Base-by-base conservation (phyloP, 306 rosid species). In the Alnus rubra region DNA sequence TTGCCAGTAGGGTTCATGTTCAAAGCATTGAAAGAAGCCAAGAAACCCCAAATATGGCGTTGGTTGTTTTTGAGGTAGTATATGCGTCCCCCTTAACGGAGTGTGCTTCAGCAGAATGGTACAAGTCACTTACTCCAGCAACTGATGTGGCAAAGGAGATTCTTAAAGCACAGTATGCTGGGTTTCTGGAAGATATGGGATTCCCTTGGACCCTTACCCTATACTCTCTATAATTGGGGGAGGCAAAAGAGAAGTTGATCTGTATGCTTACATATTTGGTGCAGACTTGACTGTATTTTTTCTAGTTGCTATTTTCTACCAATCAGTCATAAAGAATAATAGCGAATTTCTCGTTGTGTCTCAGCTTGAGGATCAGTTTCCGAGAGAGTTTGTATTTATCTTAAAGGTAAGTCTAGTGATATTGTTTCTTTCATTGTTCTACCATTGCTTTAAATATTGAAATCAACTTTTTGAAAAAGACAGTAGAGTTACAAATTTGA, bases 321-420 rank as follows among this genome's bases (percentile, higher is more conserved):
- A 93, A 77, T 84, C 94, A 58, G 84, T 93, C 77, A 87, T 93
- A 71, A 96, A 96, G 86, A 91, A 93, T 68, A 96, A 93, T 68
- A 96, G 92, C 23, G 90, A 96, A 71, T 89, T 96, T 76, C 97
- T 96, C 2, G 99, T 91, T 2, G 98, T 95, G 48, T 91, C 81
- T 88, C 98, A 88, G 91, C 98, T 91, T 68, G 98, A 91, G 86
- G 99, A 96, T 87, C 99, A 96, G 85, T 96, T 96, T 87, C 99
- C 99, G 0, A 93, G 84, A 77, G 97, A 96, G 88, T 96, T 84
- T 74, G 98, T 96, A 45, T 90, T 90, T 76, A 81, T 93, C 79
- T 84, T 96, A 81, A 93, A 93, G 99, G 99, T 96, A 83, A 79
- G 91, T 52, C 73, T 69, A 19, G 51, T 39, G 52, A 70, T 75